Percentiles rank a stretch among this genome's conserved stretches.
Conservation (phyloP, 1,284 basidiomycete genomes). For the Apiotrichum veenhuisii region DNA sequence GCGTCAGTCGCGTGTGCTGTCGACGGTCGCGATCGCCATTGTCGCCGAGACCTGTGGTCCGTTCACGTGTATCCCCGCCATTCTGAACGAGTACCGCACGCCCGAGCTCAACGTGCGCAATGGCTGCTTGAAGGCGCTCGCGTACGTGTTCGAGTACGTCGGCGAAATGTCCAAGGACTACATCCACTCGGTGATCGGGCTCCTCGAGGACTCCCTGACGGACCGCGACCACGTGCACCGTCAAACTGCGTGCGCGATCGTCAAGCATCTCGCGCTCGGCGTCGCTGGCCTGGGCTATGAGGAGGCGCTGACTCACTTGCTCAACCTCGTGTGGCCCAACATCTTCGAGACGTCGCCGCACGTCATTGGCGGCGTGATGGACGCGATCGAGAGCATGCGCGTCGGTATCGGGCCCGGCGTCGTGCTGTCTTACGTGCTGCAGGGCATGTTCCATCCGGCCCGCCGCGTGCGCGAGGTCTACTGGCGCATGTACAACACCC, state of each 20-base stretch:
- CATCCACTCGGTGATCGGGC: conserved; percentile 92
- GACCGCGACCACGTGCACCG: conserved; percentile 98
- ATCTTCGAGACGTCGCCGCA: conserved; percentile 98
- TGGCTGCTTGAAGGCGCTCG: conserved; percentile 97
- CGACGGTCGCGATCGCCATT: conserved; percentile 94
- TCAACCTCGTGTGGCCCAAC: conserved; percentile 99
- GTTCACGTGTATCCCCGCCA: conserved; percentile 98
- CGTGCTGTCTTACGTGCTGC: conserved; percentile 70
- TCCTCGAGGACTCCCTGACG: conserved; percentile 95
- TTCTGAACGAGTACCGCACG: conserved; percentile 97
- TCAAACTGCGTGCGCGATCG: conserved; percentile 97
- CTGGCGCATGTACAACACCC: conserved; percentile 82
- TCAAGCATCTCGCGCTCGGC: conserved; percentile 95
- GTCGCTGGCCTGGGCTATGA: conserved; percentile 96
- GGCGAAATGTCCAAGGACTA: conserved; percentile 99
- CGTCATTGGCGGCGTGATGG: conserved; percentile 95
- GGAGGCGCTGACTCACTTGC: conserved; percentile 93
- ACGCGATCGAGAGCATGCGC: conserved; percentile 93
- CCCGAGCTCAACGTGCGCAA: conserved; percentile 97
- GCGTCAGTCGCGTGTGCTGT: conserved; percentile 97
- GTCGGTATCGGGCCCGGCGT: conserved; percentile 92
- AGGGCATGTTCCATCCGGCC: conserved; percentile 92
- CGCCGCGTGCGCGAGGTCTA: conserved; percentile 94
- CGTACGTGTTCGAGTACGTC: conserved; percentile 99
- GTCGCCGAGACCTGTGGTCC: conserved; percentile 97